These are phyloP conservation scores for Metarhizium robertsii DNA, from an alignment of 2,329 filamentous ascomycete genomes.

Conservation along the genomic window DNA sequence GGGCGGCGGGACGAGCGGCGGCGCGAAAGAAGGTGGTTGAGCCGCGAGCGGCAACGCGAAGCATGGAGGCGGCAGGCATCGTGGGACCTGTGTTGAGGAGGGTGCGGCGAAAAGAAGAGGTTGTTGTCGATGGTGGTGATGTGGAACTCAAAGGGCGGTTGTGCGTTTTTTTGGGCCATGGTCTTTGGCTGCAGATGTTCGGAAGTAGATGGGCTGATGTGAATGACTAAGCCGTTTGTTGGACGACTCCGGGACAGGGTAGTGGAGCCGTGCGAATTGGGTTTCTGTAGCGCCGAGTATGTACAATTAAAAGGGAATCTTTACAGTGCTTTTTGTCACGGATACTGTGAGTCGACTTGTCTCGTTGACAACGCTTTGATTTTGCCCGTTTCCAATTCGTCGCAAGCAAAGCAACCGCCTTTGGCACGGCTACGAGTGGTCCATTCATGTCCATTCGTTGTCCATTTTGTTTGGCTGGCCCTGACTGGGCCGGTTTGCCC, in stretches of 20 bases:
- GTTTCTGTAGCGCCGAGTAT: neutral
- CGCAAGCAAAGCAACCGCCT: neutral
- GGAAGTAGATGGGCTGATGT: conserved; percentile 17
- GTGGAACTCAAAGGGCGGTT: conserved; percentile 8
- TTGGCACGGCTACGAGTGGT: neutral
- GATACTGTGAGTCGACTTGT: conserved; percentile 4
- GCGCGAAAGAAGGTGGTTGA: conserved; percentile 54
- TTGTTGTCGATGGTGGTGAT: conserved; percentile 1
- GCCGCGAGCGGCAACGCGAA: conserved; percentile 64
- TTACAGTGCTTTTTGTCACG: neutral
- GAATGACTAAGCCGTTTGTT: conserved; percentile 23
- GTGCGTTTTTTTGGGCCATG: conserved; percentile 16
- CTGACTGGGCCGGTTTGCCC: too few species aligned
- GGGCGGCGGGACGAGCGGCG: conserved; percentile 47
- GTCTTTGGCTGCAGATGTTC: neutral
- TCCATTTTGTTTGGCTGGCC: too few species aligned
- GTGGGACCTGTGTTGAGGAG: conserved; percentile 8
- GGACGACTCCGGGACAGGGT: conserved; percentile 8
- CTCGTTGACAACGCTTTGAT: conserved; percentile 12
- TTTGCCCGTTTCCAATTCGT: conserved; percentile 16
- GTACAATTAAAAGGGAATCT: neutral
- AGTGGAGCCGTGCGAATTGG: conserved; percentile 19
- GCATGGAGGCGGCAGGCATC: conserved; percentile 60
- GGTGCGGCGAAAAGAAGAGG: neutral
- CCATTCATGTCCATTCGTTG: neutral